A percentile compares a stretch with the other conserved stretches of the same genome.
Evolutionary conservation across 2,329 filamentous ascomycete genomes (phyloP).

Genomic region (Alternaria gaisen): DNA sequence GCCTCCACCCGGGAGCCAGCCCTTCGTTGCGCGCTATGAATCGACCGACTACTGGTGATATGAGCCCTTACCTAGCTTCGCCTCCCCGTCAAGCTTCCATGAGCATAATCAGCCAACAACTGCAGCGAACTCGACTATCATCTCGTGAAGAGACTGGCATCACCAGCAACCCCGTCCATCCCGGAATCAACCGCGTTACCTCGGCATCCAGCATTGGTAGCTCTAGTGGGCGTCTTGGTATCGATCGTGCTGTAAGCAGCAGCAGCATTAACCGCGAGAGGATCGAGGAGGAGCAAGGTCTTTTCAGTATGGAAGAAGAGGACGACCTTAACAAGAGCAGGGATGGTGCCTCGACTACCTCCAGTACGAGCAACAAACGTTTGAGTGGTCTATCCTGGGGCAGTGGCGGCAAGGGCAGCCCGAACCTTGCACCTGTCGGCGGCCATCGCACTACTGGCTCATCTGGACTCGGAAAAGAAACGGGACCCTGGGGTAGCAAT

Average conservation of each 20-base stretch:
- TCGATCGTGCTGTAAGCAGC: slow-evolving; percentile 53
- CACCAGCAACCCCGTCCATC: slow-evolving; percentile 60
- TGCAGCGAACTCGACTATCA: slow-evolving; percentile 57
- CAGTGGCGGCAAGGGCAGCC: slow-evolving; percentile 49
- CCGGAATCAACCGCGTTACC: slow-evolving; percentile 68
- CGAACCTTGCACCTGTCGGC: slow-evolving; percentile 47
- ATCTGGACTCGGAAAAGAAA: slow-evolving; percentile 32
- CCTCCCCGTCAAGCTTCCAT: slow-evolving; percentile 66
- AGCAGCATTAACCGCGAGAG: slow-evolving; percentile 52
- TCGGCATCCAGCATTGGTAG: slow-evolving; percentile 45
- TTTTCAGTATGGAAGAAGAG: slow-evolving; percentile 55
- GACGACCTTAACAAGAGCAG: slow-evolving; percentile 46
- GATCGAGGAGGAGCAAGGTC: slow-evolving; percentile 54
- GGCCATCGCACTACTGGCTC: slow-evolving; percentile 34
- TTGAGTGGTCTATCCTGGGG: slow-evolving; percentile 50
- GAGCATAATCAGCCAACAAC: slow-evolving; percentile 69
- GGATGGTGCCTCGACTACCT: slow-evolving; percentile 47
- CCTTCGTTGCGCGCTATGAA: slow-evolving; percentile 62
- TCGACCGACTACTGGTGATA: slow-evolving; percentile 58
- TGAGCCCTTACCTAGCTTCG: slow-evolving; percentile 62
- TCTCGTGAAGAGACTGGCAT: slow-evolving; percentile 41
- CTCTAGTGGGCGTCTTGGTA: slow-evolving; percentile 41
- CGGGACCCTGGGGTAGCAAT: slow-evolving; percentile 32
- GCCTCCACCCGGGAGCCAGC: slow-evolving; percentile 59
- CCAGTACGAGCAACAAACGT: slow-evolving; percentile 48